Evolutionary conservation across 176 grass and related monocot species (phyloP), one percentile per base, ranked within the genome.

Genomic region (Juncus effusus): DNA sequence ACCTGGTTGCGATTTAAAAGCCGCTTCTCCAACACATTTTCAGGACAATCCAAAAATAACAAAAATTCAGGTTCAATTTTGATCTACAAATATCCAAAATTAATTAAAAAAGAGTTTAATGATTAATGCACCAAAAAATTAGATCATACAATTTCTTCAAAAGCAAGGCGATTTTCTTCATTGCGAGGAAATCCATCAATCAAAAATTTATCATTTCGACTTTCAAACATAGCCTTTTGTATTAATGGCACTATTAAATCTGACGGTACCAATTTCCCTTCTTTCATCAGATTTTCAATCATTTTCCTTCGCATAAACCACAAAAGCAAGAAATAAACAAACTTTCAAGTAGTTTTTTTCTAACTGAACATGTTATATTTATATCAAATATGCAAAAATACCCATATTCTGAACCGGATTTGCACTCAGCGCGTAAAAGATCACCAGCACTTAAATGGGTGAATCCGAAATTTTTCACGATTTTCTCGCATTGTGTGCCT

Each of bases 151-250:
- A 89, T 38, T 38, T 45, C 85, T 42, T 96, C 92, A 36, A 77
- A 96, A 0, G 80, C 77, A 16, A 59, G 47, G 3, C 63, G 74
- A 51, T 85, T 91, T 15, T 84, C 82, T 83, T 91, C 82, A 16
- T 86, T 71, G 52, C 92, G 74, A 0, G 92, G 87, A 47, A 96
- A 96, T 44, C 92, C 92, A 19, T 96, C 92, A 11, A 96, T 66
- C 42, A 96, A 77, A 55, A 96, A 96, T 61, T 79, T 96, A 14
- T 96, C 82, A 13, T 88, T 86, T 69, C 77, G 76, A 75, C 77
- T 86, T 72, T 85, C 60, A 71, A 81, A 62, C 77, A 96, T 96
- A 56, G 92, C 87, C 70, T 81, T 87, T 4, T 86, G 76, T 51
- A 96, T 47, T 15, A 96, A 70, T 41, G 54, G 78, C 11, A 91